A percentile compares a stretch with the other conserved stretches of the same genome.
Conservation (phyloP, 2,329 filamentous ascomycete species). For the Hypomyces rosellus region DNA sequence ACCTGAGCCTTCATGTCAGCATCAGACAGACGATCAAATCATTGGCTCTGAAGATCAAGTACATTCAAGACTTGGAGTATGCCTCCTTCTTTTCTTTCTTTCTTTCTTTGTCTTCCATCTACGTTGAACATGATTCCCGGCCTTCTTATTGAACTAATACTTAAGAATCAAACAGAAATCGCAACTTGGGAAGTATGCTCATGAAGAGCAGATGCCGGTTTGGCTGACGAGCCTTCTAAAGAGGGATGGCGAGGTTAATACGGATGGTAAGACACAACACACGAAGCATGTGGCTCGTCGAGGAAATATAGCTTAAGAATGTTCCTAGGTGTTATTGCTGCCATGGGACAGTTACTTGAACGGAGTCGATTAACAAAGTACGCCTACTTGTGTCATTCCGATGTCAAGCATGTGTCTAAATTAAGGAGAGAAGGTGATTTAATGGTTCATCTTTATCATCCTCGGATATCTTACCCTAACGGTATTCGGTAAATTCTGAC, state of each 20-base stretch:
- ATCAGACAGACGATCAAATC: too few relatives aligned
- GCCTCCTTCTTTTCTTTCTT: not conserved
- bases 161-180: conserved; percentile 34
- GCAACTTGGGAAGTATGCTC: conserved; percentile 65
- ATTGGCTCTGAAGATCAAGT: too few relatives aligned
- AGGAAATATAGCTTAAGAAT: not conserved
- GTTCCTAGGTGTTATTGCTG: conserved; percentile 50
- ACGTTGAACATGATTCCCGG: not conserved
- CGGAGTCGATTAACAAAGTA: conserved; percentile 56
- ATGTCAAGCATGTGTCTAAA: conserved; percentile 75
- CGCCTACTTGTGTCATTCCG: conserved; percentile 74
- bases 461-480: not conserved
- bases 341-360: conserved; percentile 57
- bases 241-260: conserved; percentile 48
- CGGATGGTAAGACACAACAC: conserved; percentile 37
- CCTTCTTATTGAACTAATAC: not conserved
- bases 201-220: conserved; percentile 68
- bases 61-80: not conserved
- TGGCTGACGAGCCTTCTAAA: conserved; percentile 60
- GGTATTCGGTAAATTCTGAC: not conserved
- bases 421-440: conserved; percentile 60
- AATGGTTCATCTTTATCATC: not conserved
- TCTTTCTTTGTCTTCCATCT: not conserved
- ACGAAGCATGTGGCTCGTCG: not conserved
- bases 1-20: too few relatives aligned